These are phyloP conservation scores for Neocatenulostroma microsporum DNA, from an alignment of 2,329 filamentous ascomycete genomes.

Conservation along the genomic window DNA sequence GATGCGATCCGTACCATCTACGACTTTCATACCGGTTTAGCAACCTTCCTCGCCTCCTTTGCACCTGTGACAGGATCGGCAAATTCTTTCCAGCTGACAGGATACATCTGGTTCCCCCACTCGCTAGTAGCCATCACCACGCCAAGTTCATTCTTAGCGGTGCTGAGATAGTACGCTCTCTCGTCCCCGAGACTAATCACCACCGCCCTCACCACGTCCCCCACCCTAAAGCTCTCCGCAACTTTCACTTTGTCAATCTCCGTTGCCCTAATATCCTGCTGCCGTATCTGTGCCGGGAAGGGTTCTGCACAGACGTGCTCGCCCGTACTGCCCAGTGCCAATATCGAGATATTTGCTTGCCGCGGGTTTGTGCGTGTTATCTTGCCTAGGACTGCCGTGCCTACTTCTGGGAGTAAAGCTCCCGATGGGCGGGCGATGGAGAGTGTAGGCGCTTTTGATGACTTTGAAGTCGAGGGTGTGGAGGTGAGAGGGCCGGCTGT, in stretches of 20 bases:
- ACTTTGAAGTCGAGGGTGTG: slow-evolving; percentile 44
- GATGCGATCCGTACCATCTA: too few relatives aligned
- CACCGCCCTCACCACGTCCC: slow-evolving; percentile 79
- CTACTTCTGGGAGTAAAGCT: slow-evolving; percentile 78
- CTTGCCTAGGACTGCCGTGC: slow-evolving; percentile 70
- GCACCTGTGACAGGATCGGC: slow-evolving; percentile 69
- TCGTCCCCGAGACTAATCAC: slow-evolving; percentile 86
- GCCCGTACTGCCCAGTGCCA: slow-evolving; percentile 57
- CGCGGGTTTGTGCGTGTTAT: slow-evolving; percentile 78
- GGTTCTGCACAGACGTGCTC: slow-evolving; percentile 21
- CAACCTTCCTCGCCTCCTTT: slow-evolving; percentile 80
- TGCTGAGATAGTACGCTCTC: slow-evolving; percentile 90
- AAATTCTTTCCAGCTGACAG: slow-evolving; percentile 93
- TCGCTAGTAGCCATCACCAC: slow-evolving; percentile 91
- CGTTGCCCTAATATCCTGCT: slow-evolving; percentile 84
- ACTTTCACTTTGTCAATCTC: slow-evolving; percentile 94
- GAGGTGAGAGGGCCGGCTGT: slow-evolving; percentile 57
- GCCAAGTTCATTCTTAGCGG: slow-evolving; percentile 81
- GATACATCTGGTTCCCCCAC: slow-evolving; percentile 77
- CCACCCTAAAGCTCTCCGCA: slow-evolving; percentile 82
- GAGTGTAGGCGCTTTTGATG: slow-evolving; percentile 38
- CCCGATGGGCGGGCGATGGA: slow-evolving; percentile 44
- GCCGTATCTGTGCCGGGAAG: slow-evolving; percentile 29
- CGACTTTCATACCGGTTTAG: slow-evolving; percentile 78
- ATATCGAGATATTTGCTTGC: slow-evolving; percentile 78